phyloP scores from a whole-genome alignment of 352 stramenopile genomes.

The Blastocystis sp. region DNA sequence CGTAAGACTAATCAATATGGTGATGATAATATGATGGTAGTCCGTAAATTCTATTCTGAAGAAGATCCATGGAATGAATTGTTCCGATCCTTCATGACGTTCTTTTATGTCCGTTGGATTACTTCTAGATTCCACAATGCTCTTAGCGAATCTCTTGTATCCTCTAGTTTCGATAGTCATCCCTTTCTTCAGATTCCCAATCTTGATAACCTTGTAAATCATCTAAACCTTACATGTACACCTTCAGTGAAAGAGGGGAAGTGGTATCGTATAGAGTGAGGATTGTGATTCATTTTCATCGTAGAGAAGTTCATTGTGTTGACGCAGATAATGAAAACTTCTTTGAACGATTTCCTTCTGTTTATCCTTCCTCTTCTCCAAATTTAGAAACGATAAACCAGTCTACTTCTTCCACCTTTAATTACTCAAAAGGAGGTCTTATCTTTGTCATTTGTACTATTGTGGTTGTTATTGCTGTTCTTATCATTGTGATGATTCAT shows the following conservation, averaged over 20 bases:
- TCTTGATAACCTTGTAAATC: neutral
- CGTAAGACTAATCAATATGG: neutral
- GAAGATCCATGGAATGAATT: constrained; percentile 41
- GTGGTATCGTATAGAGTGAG: constrained; percentile 36
- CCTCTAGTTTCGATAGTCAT: neutral
- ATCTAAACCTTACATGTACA: constrained; percentile 21
- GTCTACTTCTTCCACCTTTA: too few relatives aligned
- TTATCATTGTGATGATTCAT: neutral
- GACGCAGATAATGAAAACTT: neutral
- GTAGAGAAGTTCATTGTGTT: constrained; percentile 5
- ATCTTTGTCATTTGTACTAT: neutral
- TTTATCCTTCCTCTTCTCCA: neutral
- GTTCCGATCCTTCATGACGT: constrained; percentile 39
- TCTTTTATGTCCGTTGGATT: neutral
- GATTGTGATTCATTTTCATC: neutral
- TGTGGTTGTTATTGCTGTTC: neutral
- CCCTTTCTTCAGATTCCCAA: constrained; percentile 3
- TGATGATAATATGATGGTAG: neutral
- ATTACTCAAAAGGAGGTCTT: neutral
- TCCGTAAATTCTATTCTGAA: constrained; percentile 2
- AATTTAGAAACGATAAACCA: too few relatives aligned
- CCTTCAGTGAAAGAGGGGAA: neutral
- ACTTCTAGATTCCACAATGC: neutral
- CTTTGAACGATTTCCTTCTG: neutral
- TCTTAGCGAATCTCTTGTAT: neutral